Conservation (phyloP, 1,284 basidiomycete genomes). For the Naganishia sp. region DNA sequence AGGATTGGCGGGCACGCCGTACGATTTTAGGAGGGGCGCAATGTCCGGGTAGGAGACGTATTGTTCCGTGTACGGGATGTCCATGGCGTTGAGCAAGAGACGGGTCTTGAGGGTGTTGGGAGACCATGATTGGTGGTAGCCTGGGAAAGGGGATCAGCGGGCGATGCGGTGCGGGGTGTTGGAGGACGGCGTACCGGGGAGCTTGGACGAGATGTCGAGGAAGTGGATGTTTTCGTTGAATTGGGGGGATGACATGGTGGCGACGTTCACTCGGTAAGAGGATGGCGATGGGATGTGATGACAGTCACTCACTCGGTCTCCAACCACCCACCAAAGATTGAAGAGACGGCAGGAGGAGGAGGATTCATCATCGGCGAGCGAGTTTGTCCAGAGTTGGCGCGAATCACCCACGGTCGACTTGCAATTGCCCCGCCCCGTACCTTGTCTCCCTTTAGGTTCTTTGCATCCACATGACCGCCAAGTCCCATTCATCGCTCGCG, state of each 20-base stretch:
- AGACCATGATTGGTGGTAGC: conserved; percentile 33
- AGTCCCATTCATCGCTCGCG: no score
- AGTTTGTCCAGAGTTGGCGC: no score
- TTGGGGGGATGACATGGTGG: not conserved
- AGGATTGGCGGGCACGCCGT: conserved; percentile 9
- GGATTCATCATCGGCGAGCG: no score
- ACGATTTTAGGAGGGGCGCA: conserved; percentile 26
- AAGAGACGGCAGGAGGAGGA: no score
- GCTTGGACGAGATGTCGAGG: conserved; percentile 32
- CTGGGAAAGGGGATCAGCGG: not conserved
- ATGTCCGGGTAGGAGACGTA: conserved; percentile 39
- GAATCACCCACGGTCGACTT: no score
- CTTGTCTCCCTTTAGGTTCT: no score
- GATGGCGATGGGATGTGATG: not conserved
- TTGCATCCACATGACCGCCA: no score
- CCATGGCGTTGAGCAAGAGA: conserved; percentile 33
- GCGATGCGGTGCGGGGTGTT: not conserved
- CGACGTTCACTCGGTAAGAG: not conserved
- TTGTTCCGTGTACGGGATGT: conserved; percentile 32
- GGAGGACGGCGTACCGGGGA: conserved; percentile 21
- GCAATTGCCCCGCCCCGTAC: no score
- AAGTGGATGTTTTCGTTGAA: conserved; percentile 31
- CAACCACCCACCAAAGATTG: no score
- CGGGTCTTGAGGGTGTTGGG: conserved; percentile 36
- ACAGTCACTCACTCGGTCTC: no score